phyloP scores from a whole-genome alignment of 352 stramenopile genomes.

The Aphanomyces euteiches region DNA sequence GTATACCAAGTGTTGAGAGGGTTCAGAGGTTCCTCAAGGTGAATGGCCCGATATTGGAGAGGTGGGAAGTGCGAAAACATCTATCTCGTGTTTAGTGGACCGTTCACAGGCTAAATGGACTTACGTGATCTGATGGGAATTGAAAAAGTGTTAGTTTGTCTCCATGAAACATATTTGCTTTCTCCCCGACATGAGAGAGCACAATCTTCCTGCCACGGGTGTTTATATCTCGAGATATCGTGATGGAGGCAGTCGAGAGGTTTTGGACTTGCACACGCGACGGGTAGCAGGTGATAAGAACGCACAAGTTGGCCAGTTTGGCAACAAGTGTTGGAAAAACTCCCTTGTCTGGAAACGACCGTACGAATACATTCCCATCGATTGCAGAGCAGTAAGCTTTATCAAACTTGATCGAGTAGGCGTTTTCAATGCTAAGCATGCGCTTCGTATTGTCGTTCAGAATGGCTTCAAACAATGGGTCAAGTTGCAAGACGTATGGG shows the following conservation, averaged over 20 bases:
- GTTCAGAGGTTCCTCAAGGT: not conserved
- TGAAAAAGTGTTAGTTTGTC: slow-evolving; percentile 5
- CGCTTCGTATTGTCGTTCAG: slow-evolving; percentile 13
- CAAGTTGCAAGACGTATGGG: not conserved
- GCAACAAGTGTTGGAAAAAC: not conserved
- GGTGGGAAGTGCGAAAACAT: slow-evolving; percentile 8
- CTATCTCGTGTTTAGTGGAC: not conserved
- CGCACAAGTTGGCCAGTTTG: not conserved
- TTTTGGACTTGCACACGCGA: not conserved
- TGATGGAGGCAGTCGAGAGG: not conserved
- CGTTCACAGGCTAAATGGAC: not conserved
- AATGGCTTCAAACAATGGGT: not conserved
- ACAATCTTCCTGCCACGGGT: no score
- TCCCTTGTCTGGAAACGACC: not conserved
- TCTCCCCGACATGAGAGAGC: not conserved
- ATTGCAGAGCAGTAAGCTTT: not conserved
- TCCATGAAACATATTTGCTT: not conserved
- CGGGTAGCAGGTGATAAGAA: slow-evolving; percentile 1
- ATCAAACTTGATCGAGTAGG: slow-evolving; percentile 18
- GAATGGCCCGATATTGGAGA: not conserved
- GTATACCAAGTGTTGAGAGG: not conserved
- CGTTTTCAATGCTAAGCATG: not conserved
- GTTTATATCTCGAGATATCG: no score
- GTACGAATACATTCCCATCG: not conserved
- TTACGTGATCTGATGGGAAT: slow-evolving; percentile 5